A percentile compares a stretch with the other conserved stretches of the same genome.
Conservation (phyloP, 2,329 filamentous ascomycete species). For the Magnaporthiopsis rhizophila region DNA sequence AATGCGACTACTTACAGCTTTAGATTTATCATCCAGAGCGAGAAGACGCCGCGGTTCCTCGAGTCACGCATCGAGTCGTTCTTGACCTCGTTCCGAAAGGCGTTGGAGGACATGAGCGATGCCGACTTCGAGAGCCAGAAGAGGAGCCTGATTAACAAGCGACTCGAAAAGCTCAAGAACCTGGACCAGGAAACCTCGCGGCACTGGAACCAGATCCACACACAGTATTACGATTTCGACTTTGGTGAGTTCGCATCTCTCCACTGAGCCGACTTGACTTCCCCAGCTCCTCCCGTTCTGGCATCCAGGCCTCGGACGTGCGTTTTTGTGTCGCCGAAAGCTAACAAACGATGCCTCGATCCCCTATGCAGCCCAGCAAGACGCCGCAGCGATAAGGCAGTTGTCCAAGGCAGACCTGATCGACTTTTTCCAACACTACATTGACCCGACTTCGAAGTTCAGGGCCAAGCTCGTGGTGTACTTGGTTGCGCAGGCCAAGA, state of each 20-base stretch:
- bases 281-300: background rate
- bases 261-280: background rate
- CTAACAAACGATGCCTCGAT: background rate
- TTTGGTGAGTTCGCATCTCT: constrained; percentile 49
- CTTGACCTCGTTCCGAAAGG: constrained; percentile 57
- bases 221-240: constrained; percentile 84
- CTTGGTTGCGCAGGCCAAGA: constrained; percentile 63
- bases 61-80: constrained; percentile 85
- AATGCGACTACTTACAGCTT: constrained; percentile 76
- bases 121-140: constrained; percentile 87
- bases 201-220: constrained; percentile 78
- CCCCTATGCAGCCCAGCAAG: constrained; percentile 51
- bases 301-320: background rate
- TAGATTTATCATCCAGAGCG: constrained; percentile 87
- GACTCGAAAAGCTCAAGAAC: constrained; percentile 88
- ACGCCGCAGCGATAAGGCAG: constrained; percentile 65
- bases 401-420: constrained; percentile 75
- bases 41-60: constrained; percentile 74
- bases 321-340: no score
- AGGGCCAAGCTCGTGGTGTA: constrained; percentile 83
- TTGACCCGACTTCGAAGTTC: constrained; percentile 62
- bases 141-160: constrained; percentile 76
- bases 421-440: constrained; percentile 68
- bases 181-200: constrained; percentile 73
- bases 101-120: constrained; percentile 67